phyloP scores from a whole-genome alignment of 805 yeast genomes.

The Metschnikowia shivogae region DNA sequence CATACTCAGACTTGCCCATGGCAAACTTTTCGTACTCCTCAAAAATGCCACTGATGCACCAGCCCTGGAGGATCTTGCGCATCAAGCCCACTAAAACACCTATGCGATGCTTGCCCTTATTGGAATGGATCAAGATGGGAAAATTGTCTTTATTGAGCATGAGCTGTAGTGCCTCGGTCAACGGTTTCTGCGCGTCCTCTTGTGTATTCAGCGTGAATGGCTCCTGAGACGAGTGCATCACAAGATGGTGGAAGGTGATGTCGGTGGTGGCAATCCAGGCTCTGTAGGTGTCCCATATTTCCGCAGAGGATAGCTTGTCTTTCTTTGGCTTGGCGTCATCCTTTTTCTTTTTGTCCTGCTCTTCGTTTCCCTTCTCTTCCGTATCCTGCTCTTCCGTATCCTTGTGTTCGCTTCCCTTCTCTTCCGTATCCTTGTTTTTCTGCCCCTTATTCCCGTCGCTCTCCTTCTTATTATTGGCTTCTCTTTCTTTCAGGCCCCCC shows the following conservation, averaged over 20 bases:
- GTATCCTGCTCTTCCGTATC: slow-evolving; percentile 9
- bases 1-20: slow-evolving; percentile 89
- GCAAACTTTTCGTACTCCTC: slow-evolving; percentile 93
- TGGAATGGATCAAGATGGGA: slow-evolving; percentile 87
- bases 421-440: slow-evolving; percentile 8
- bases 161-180: slow-evolving; percentile 53
- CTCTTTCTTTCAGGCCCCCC: too few species aligned
- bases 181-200: slow-evolving; percentile 39
- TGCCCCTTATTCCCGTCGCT: neutral
- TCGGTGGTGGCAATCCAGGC: slow-evolving; percentile 58
- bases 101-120: slow-evolving; percentile 95
- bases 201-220: slow-evolving; percentile 56
- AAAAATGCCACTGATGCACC: slow-evolving; percentile 90
- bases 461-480: too few species aligned
- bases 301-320: slow-evolving; percentile 50
- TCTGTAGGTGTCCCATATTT: slow-evolving; percentile 52
- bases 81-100: slow-evolving; percentile 92
- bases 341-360: neutral
- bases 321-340: slow-evolving; percentile 21
- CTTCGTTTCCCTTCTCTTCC: neutral
- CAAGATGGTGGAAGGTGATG: slow-evolving; percentile 55
- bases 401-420: slow-evolving; percentile 7
- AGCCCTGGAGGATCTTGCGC: slow-evolving; percentile 81
- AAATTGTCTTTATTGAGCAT: slow-evolving; percentile 64
- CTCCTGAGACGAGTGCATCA: slow-evolving; percentile 71